These are phyloP conservation scores for Penicillium palitans DNA, from an alignment of 2,329 filamentous ascomycete species.

Conservation along the genomic window DNA sequence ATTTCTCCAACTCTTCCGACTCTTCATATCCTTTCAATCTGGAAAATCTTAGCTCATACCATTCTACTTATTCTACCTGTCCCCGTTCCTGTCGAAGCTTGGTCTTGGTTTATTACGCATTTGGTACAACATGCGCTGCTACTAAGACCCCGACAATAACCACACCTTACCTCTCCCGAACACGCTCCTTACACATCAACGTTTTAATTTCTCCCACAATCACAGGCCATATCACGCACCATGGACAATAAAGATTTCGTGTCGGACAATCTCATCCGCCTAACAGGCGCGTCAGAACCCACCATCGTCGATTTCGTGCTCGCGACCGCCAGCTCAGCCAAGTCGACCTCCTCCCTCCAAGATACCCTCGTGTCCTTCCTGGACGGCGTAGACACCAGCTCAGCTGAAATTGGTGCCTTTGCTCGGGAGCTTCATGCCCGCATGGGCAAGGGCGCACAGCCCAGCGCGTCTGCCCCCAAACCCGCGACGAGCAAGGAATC, in stretches of 20 bases:
- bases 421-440: slow-evolving; percentile 48
- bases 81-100: neutral
- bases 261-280: slow-evolving; percentile 54
- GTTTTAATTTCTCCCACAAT: neutral
- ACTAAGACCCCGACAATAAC: neutral
- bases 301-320: slow-evolving; percentile 60
- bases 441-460: slow-evolving; percentile 26
- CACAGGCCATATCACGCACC: slow-evolving; percentile 7
- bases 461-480: slow-evolving; percentile 13
- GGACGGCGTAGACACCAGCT: slow-evolving; percentile 41
- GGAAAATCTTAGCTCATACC: neutral
- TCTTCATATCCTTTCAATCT: neutral
- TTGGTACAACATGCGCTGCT: slow-evolving; percentile 1
- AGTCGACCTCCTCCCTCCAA: slow-evolving; percentile 49
- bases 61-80: too few species aligned
- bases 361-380: slow-evolving; percentile 56
- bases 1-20: slow-evolving; percentile 7
- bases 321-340: slow-evolving; percentile 53
- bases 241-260: slow-evolving; percentile 46
- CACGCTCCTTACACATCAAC: neutral
- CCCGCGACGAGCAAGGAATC: slow-evolving; percentile 29
- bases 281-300: slow-evolving; percentile 57
- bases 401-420: slow-evolving; percentile 50
- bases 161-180: neutral
- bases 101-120: neutral